Evolutionary conservation across 345 rosid species (phyloP), one percentile per base, ranked within the genome.

Genomic region (Eutrema heterophyllum): DNA sequence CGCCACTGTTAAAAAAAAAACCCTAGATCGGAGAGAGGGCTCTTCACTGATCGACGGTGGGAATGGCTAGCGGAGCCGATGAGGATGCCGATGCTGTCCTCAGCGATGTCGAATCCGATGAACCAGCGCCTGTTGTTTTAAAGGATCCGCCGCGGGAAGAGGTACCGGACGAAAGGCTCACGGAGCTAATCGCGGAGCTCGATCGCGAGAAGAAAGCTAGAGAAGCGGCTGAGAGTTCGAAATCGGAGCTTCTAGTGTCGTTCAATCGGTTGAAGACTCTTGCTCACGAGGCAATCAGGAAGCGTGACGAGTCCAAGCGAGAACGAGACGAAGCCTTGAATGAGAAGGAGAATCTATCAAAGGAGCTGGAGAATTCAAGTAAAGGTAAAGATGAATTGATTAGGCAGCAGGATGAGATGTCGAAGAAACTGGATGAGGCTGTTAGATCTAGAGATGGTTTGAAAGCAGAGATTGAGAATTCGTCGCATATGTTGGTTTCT

Each of bases 121-220:
- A 85, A 64, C 80, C 91, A 70, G 70, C 71, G 49, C 79, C 89
- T 39, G 76, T 86, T 67, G 81, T 76, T 24, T 51, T 81, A 21
- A 65, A 57, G 21, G 83, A 69, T 62, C 80, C 86, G 24, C 81
- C 78, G 29, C 60, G 38, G 16, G 96, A 86, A 32, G 86, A 84
- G 5, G 46, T 74, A 1, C 75, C 88, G 15, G 70, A 78, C 26
- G 97, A 86, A 70, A 86, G 72, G 67, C 65, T 87, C 49, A 86
- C 76, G 46, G 90, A 92, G 77, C 80, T 92, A 11, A 70, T 86
- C 39, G 85, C 85, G 2, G 97, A 95, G 87, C 90, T 95, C 15
- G 92, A 92, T 70, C 96, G 93, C 29, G 99, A 92, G 89, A 84
- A 85, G 82, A 86, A 84, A 53, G 96, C 90, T n/a, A 87, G 97